Evolutionary conservation across 202 grass and related monocot genomes (phyloP), one percentile per base, ranked within the genome.

Genomic region (Setaria viridis): DNA sequence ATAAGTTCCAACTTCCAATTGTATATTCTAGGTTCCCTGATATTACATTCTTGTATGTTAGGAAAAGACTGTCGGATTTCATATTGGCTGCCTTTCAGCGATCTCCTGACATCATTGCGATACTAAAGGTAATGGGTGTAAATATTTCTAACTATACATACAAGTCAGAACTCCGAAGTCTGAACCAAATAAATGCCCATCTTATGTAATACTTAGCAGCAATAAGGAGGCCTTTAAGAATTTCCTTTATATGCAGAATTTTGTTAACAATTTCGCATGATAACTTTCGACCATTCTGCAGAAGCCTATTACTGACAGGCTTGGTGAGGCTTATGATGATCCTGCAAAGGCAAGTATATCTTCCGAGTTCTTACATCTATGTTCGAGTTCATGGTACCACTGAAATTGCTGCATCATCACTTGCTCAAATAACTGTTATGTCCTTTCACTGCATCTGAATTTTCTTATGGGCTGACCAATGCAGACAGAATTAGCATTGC

Each of bases 251-350:
- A 54, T 78, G 63, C 78, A 67, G 50, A 33, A 69, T 63, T 87
- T 82, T 78, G 7, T 34, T 25, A 74, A 79, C 11, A 62, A n/a
- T 37, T 83, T 67, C 74, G 53, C 41, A 80, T 84, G 33, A 69
- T 58, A 80, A 85, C 34, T 85, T 74, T 6, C 11, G 58, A 92
- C 76, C 50, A 80, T 76, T 77, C 10, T 92, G 76, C 91, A 99
- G 96, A 99, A 99, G 25, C 96, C 96, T 89, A 99, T 99, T 84
- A 90, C 82, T 42, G 90, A 99, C 65, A 95, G 84, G 87, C 85
- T 99, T 29, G 90, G 93, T 69, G 96, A 96, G 84, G 91, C 88
- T 85, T 90, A 99, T 79, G 87, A 87, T 82, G 90, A 76, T 84
- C 90, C 93, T 88, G 93, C 93, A 56, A 99, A 99, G 93, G 97